These are phyloP conservation scores for Odonthalia washingtoniensis DNA, from an alignment of 31 red algal genomes.

Conservation along the genomic window DNA sequence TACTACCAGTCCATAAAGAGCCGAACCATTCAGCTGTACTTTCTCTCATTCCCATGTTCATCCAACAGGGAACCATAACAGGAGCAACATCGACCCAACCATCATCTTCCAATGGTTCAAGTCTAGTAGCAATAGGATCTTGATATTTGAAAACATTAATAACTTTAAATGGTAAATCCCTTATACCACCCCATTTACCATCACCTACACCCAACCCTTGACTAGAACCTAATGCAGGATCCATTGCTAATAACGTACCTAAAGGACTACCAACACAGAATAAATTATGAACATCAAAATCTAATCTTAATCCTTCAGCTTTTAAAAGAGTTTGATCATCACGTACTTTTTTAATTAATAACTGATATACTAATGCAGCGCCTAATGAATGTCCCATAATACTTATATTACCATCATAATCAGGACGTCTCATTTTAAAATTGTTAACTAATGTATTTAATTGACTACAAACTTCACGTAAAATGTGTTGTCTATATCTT, in stretches of 20 bases:
- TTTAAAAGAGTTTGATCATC: conserved; percentile 69
- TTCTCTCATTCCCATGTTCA: conserved; percentile 82
- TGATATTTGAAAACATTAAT: conserved; percentile 89
- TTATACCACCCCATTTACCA: too few relatives aligned
- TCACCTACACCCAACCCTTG: conserved; percentile 29
- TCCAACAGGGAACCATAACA: conserved; percentile 85
- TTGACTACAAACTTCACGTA: conserved; percentile 70
- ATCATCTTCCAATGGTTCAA: conserved; percentile 76
- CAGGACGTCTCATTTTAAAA: conserved; percentile 79
- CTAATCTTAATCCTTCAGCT: conserved; percentile 74
- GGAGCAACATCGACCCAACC: conserved; percentile 53
- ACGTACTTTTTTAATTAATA: conserved; percentile 62
- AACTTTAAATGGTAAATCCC: conserved; percentile 75
- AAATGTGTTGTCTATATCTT: conserved; percentile 74
- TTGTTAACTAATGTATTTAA: conserved; percentile 67
- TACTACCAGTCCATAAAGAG: conserved; percentile 51
- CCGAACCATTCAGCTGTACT: conserved; percentile 76
- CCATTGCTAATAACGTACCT: conserved; percentile 82
- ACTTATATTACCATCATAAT: conserved; percentile 82
- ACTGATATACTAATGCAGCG: conserved; percentile 81
- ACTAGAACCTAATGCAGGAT: conserved; percentile 63
- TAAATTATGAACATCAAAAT: conserved; percentile 79
- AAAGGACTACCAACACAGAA: conserved; percentile 91
- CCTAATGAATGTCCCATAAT: conserved; percentile 92
- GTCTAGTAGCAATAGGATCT: conserved; percentile 87